Conservation (phyloP, 2,329 filamentous ascomycete species). For the Metarhizium robertsii region DNA sequence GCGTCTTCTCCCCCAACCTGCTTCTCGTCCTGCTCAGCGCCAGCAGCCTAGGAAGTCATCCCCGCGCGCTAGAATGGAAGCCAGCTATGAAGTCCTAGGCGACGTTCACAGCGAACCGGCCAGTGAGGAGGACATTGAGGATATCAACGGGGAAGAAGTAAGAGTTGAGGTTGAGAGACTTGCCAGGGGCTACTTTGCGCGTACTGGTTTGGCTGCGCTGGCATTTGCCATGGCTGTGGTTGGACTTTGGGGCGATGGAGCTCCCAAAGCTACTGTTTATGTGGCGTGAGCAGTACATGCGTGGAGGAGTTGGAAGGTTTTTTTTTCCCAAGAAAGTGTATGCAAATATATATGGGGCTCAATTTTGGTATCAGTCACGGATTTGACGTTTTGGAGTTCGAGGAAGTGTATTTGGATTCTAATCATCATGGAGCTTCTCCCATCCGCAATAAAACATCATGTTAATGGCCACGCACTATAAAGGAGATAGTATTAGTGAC, state of each 20-base stretch:
- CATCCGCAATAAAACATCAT: background rate
- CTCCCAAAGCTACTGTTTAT: slow-evolving; percentile 23
- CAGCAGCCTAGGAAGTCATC: slow-evolving; percentile 19
- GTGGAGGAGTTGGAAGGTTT: background rate
- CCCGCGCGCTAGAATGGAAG: slow-evolving; percentile 47
- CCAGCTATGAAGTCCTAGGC: slow-evolving; percentile 61
- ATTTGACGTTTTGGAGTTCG: background rate
- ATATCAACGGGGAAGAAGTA: slow-evolving; percentile 55
- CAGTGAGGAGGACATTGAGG: slow-evolving; percentile 41
- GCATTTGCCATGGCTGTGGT: slow-evolving; percentile 54
- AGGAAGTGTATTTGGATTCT: background rate
- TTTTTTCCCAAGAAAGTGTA: background rate
- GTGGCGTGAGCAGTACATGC: slow-evolving; percentile 17
- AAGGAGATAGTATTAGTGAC: background rate
- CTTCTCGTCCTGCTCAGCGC: slow-evolving; percentile 16
- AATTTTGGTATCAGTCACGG: background rate
- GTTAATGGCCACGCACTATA: background rate
- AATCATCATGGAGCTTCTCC: background rate
- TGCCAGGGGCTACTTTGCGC: slow-evolving; percentile 42
- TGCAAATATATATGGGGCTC: background rate
- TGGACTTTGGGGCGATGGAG: slow-evolving; percentile 58
- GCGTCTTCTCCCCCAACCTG: slow-evolving; percentile 31
- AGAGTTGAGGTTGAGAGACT: slow-evolving; percentile 46
- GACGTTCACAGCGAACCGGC: slow-evolving; percentile 40
- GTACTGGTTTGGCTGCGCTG: slow-evolving; percentile 43